Percentiles rank a stretch among this genome's conserved stretches.
Evolutionary conservation across 2,329 filamentous ascomycete species (phyloP).

Genomic region (Hyphodiscus sp.): DNA sequence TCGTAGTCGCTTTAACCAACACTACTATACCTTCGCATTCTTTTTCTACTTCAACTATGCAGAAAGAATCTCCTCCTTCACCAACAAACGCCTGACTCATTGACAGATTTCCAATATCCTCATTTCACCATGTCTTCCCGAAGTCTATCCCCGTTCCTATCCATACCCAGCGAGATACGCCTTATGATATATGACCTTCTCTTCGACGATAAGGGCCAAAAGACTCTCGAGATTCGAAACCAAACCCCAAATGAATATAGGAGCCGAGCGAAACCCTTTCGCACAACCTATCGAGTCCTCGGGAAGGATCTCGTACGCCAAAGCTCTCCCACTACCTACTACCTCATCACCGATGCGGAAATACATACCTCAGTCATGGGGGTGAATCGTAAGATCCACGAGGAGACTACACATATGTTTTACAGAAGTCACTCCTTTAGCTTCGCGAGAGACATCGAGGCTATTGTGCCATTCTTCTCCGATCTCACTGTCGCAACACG

Average conservation of each 20-base stretch:
- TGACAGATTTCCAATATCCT: background rate
- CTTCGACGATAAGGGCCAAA: constrained; percentile 33
- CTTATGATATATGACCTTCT: constrained; percentile 33
- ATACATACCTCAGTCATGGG: constrained; percentile 41
- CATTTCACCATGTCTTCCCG: background rate
- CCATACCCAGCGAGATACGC: constrained; percentile 23
- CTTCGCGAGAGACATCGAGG: constrained; percentile 54
- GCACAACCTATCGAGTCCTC: constrained; percentile 37
- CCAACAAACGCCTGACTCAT: background rate
- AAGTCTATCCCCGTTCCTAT: constrained; percentile 16
- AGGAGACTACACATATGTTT: constrained; percentile 49
- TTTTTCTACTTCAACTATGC: background rate
- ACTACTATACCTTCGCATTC: background rate
- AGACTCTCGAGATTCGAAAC: constrained; percentile 36
- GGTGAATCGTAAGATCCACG: constrained; percentile 42
- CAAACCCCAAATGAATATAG: constrained; percentile 22
- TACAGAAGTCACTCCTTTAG: constrained; percentile 52
- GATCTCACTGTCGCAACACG: constrained; percentile 47
- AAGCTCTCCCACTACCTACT: constrained; percentile 49
- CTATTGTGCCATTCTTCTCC: constrained; percentile 51
- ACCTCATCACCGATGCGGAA: constrained; percentile 36
- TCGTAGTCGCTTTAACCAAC: background rate
- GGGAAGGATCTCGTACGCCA: constrained; percentile 35
- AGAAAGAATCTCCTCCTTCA: background rate
- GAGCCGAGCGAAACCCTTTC: constrained; percentile 13